A percentile compares a stretch with the other conserved stretches of the same genome.
phyloP scores from a whole-genome alignment of 139 green algal species.

The Chlamydomonas eustigma region DNA sequence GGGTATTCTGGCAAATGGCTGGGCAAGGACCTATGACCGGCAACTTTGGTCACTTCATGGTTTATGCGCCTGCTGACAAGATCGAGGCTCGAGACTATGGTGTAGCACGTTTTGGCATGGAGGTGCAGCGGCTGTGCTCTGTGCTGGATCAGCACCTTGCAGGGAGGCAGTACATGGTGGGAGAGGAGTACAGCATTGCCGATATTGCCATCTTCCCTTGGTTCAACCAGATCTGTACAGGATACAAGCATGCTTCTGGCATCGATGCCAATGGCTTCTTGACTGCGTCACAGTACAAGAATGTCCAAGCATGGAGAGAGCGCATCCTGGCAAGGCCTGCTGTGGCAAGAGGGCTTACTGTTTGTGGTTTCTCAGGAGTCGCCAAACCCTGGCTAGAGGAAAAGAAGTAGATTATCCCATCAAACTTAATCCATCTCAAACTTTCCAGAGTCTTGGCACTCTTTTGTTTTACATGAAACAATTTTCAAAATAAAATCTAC shows the following conservation, averaged over 20 bases:
- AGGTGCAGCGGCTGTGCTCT: conserved; percentile 27
- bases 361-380: not conserved
- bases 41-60: conserved; percentile 33
- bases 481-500: too few relatives aligned
- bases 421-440: too few relatives aligned
- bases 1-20: conserved; percentile 39
- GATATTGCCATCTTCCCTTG: conserved; percentile 29
- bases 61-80: conserved; percentile 14
- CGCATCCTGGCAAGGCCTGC: conserved; percentile 16
- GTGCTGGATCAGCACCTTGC: conserved; percentile 40
- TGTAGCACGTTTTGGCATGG: conserved; percentile 23
- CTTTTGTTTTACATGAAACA: too few relatives aligned
- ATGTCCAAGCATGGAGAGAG: conserved; percentile 5
- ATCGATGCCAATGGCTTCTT: conserved; percentile 6
- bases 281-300: conserved; percentile 2
- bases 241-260: conserved; percentile 13
- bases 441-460: too few relatives aligned
- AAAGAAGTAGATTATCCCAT: too few relatives aligned
- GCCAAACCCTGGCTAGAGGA: not conserved
- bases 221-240: conserved; percentile 9
- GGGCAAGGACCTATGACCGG: conserved; percentile 19
- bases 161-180: conserved; percentile 22
- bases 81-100: conserved; percentile 14
- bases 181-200: conserved; percentile 32
- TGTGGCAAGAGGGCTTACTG: conserved; percentile 15